Percentiles rank a stretch among this genome's conserved stretches.
Conservation (phyloP, 306 rosid genomes). For the Malus fusca region DNA sequence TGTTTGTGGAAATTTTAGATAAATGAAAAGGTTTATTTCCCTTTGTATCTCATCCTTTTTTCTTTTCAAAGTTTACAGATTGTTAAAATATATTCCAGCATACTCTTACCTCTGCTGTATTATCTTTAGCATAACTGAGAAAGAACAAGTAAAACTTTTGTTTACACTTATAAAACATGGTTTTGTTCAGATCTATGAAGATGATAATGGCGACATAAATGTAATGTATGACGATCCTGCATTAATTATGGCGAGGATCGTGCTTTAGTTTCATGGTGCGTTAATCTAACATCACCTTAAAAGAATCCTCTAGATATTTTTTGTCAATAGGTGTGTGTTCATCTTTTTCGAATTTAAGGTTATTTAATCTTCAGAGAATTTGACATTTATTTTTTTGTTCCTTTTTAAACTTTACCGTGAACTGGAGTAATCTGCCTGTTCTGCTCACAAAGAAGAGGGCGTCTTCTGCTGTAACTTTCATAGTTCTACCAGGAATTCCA, state of each 20-base stretch:
- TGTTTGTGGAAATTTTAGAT: neutral
- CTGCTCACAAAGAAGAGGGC: constrained; percentile 77
- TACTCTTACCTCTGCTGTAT: neutral
- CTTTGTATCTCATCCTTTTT: neutral
- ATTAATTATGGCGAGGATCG: neutral
- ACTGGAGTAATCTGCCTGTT: constrained; percentile 67
- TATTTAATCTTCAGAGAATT: neutral
- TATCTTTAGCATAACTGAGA: neutral
- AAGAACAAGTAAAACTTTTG: neutral
- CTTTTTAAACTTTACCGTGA: constrained; percentile 48
- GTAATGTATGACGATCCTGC: neutral
- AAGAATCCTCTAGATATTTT: neutral
- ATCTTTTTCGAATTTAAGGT: neutral
- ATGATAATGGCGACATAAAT: neutral
- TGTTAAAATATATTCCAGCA: too few relatives aligned
- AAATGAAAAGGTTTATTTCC: neutral
- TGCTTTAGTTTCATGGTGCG: neutral
- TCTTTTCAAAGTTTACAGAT: too few relatives aligned
- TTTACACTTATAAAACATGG: too few relatives aligned
- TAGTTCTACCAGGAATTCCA: constrained; percentile 43
- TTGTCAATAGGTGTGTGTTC: neutral
- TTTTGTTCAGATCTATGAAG: neutral
- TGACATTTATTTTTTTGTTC: neutral
- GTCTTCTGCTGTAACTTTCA: constrained; percentile 61
- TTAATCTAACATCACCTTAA: neutral